Percentiles rank a stretch among this genome's conserved stretches.
Evolutionary conservation across 768 basidiomycete species (phyloP).

Genomic region (Lactarius akahatsu): DNA sequence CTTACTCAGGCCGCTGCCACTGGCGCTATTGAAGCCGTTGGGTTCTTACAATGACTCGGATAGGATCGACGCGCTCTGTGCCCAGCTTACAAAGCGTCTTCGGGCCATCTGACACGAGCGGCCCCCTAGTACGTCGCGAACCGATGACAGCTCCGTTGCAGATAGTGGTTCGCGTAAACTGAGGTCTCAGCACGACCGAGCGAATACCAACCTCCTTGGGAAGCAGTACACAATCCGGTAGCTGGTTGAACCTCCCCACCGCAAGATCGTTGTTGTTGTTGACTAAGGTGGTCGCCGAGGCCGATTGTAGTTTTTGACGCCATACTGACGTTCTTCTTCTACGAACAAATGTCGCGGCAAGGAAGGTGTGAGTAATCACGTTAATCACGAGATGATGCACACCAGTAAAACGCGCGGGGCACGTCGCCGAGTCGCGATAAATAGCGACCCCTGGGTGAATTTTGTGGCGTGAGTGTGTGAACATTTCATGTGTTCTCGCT

Average conservation of each 20-base stretch:
- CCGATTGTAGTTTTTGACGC: slow-evolving; percentile 55
- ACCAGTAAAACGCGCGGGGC: no score
- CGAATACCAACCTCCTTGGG: slow-evolving; percentile 46
- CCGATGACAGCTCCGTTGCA: slow-evolving; percentile 47
- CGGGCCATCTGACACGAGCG: slow-evolving; percentile 28
- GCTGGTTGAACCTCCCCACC: slow-evolving; percentile 39
- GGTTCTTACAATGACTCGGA: no score
- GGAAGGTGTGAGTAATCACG: neutral
- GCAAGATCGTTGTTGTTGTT: slow-evolving; percentile 34
- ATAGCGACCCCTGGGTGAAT: no score
- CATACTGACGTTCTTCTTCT: slow-evolving; percentile 54
- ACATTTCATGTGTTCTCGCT: no score
- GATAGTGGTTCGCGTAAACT: slow-evolving; percentile 48
- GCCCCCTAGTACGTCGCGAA: slow-evolving; percentile 37
- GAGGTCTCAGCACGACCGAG: slow-evolving; percentile 47
- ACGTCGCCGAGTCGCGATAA: no score
- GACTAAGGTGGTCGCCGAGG: slow-evolving; percentile 11
- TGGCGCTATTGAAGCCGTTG: neutral
- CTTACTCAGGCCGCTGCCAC: neutral
- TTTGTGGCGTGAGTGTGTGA: no score
- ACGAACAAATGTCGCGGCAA: slow-evolving; percentile 1
- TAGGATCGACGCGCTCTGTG: neutral
- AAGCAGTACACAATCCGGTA: slow-evolving; percentile 59
- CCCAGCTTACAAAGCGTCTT: neutral
- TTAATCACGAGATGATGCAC: no score